phyloP scores from a whole-genome alignment of 2,329 filamentous ascomycete species.

The Venturia oleaginea region DNA sequence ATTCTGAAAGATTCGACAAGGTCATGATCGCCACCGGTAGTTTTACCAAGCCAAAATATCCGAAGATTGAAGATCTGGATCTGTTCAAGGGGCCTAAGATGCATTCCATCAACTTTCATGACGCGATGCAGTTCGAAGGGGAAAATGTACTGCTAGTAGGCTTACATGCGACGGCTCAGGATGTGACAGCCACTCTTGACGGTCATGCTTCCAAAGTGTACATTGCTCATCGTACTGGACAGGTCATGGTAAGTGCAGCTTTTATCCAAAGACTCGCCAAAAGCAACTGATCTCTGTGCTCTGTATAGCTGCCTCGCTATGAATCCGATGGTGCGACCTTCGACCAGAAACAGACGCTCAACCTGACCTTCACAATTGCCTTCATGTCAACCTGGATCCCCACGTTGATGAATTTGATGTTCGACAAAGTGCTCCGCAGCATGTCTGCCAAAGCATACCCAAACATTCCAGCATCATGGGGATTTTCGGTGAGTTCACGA shows the following conservation, averaged over 20 bases:
- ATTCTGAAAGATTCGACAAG: conserved; percentile 27
- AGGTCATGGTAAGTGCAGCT: conserved; percentile 24
- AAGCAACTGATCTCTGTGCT: conserved; percentile 12
- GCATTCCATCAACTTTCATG: conserved; percentile 24
- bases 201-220: conserved; percentile 32
- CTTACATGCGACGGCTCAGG: conserved; percentile 32
- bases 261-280: not conserved
- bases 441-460: conserved; percentile 12
- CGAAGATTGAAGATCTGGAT: conserved; percentile 28
- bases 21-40: conserved; percentile 28
- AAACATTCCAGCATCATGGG: conserved; percentile 20
- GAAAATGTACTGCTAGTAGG: conserved; percentile 39
- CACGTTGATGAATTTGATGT: not conserved
- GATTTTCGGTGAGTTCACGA: conserved; percentile 14
- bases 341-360: conserved; percentile 5
- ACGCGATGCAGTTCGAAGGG: conserved; percentile 28
- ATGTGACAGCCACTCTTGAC: conserved; percentile 29
- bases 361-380: conserved; percentile 11
- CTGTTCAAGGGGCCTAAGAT: conserved; percentile 32
- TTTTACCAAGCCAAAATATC: conserved; percentile 29
- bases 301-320: conserved; percentile 12
- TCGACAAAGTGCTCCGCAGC: not conserved
- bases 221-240: conserved; percentile 34
- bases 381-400: conserved; percentile 13
- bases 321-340: conserved; percentile 5